Conservation (phyloP, 305 asterid genomes). For the Solanum hybrid region DNA sequence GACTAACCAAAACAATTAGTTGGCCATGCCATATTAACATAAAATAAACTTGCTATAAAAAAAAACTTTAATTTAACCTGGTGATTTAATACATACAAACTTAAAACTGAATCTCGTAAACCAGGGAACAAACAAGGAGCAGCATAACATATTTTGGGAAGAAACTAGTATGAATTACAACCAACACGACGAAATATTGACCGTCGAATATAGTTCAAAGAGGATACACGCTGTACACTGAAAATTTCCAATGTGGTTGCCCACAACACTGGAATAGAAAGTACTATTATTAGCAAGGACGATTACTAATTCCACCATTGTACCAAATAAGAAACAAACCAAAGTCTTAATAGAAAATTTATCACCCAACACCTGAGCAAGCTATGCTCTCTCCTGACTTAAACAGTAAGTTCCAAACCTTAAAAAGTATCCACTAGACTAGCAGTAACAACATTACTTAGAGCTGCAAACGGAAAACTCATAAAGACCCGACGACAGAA, state of each 20-base stretch:
- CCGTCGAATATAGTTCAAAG: neutral
- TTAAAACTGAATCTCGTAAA: neutral
- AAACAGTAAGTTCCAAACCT: neutral
- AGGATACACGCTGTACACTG: neutral
- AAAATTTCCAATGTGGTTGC: neutral
- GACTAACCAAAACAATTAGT: neutral
- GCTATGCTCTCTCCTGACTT: neutral
- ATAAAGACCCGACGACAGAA: neutral
- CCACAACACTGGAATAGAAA: neutral
- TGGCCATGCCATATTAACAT: neutral
- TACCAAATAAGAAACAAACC: neutral
- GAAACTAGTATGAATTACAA: neutral
- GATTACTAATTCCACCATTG: neutral
- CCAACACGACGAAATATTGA: neutral
- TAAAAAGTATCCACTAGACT: neutral
- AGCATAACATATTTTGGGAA: neutral
- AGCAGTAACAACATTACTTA: neutral
- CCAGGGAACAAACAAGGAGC: neutral
- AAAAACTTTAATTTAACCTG: neutral
- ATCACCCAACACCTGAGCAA: neutral
- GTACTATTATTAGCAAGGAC: neutral
- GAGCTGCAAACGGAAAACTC: neutral
- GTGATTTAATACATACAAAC: neutral
- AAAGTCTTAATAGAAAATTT: neutral
- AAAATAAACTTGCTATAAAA: neutral